Evolutionary conservation across 768 basidiomycete genomes (phyloP), one percentile per base, ranked within the genome.

Genomic region (Lentinula guzmanii): DNA sequence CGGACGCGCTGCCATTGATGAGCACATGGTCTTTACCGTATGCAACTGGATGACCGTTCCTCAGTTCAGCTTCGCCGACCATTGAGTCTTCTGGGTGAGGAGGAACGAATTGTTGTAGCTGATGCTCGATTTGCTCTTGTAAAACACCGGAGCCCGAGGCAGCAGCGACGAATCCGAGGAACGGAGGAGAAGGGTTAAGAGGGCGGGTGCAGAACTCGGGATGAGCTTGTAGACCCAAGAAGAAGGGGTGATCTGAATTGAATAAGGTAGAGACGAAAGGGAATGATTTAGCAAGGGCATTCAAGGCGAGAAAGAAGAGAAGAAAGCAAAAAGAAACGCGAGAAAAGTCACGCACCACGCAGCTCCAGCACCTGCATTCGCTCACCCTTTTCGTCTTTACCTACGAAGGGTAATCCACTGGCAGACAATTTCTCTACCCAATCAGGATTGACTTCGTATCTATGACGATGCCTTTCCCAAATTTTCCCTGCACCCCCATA

Each of bases 141-240:
- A 98, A 81, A 0, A 86, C 81, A 16, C 31, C n/a, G 10, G 64
- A 9, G 3, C 78, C 75, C 10, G 79, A 77, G 0, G 97, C 77
- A 1, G 97, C 94, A 4, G 96, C 86, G 52, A 99, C 83, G 71
- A 99, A 90, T 13, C 97, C 97, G 58, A 99, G 87, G 86, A 98
- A 98, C 0, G 95, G 89, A 0, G 97, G 97, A 0, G 94, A 97
- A 1, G 97, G 97, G 76, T 99, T 98, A 46, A 99, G 79, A 1
- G 97, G 97, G 33, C 97, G 87, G 24, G 97, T 95, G 78, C 96
- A 98, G 77, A 99, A 95, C 74, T 99, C 97, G 0, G 97, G 97
- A 69, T 99, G 97, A 1, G 97, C 93, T 76, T 99, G 97, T 48
- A 99, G 79, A 24, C 86, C 97, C 48, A 96, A 76, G 70, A 95